A percentile compares a stretch with the other conserved stretches of the same genome.
Conservation (phyloP, 352 stramenopile genomes). For the Stramenopiles sp. region DNA sequence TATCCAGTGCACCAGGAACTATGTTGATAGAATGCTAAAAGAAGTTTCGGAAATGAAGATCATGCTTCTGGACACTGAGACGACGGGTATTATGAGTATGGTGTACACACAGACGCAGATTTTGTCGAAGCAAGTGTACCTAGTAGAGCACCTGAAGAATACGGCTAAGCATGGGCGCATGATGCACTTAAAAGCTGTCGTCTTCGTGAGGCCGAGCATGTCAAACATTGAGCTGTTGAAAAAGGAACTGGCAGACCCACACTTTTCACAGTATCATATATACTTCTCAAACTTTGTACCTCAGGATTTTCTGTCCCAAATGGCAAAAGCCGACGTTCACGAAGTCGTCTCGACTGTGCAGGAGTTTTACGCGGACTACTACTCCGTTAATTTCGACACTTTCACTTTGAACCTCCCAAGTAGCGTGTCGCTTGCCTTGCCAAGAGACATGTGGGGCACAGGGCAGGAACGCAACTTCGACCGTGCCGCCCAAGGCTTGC, state of each 20-base stretch:
- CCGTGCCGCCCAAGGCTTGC: slow-evolving; percentile 72
- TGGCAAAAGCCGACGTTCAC: slow-evolving; percentile 82
- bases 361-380: slow-evolving; percentile 97
- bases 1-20: too few relatives aligned
- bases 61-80: slow-evolving; percentile 78
- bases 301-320: slow-evolving; percentile 69
- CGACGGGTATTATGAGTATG: slow-evolving; percentile 79
- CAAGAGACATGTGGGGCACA: slow-evolving; percentile 18
- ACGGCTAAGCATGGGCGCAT: slow-evolving; percentile 46
- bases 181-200: slow-evolving; percentile 77
- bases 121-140: slow-evolving; percentile 77
- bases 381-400: slow-evolving; percentile 90
- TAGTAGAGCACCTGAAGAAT: slow-evolving; percentile 72
- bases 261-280: slow-evolving; percentile 95
- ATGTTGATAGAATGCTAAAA: too few relatives aligned
- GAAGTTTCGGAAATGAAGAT: slow-evolving; percentile 98
- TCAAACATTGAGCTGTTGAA: slow-evolving; percentile 69
- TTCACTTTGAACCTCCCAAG: slow-evolving; percentile 82
- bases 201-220: slow-evolving; percentile 75
- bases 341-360: slow-evolving; percentile 82
- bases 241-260: slow-evolving; percentile 69
- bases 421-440: slow-evolving; percentile 32
- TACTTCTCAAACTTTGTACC: slow-evolving; percentile 95
- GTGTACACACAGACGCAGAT: slow-evolving; percentile 89
- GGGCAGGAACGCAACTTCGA: slow-evolving; percentile 52